Conservation (phyloP, 2,329 filamentous ascomycete species). For the Didymella exigua region DNA sequence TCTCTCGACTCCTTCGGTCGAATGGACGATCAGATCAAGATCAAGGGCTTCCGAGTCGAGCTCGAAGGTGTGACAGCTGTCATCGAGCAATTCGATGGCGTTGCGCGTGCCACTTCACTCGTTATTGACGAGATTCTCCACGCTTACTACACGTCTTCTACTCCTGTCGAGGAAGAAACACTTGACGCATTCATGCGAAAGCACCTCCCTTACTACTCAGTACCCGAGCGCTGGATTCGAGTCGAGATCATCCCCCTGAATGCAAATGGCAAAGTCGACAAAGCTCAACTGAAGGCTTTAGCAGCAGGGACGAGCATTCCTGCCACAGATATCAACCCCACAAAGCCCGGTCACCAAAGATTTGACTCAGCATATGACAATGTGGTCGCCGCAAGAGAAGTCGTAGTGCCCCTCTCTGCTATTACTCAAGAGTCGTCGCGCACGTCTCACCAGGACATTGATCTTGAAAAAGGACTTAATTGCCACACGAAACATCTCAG, state of each 20-base stretch:
- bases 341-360: slow-evolving; percentile 3
- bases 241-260: slow-evolving; percentile 57
- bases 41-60: slow-evolving; percentile 66
- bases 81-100: slow-evolving; percentile 50
- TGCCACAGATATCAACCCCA: slow-evolving; percentile 1
- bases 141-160: slow-evolving; percentile 57
- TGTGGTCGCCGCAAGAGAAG: slow-evolving; percentile 12
- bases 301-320: slow-evolving; percentile 5
- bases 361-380: slow-evolving; percentile 13
- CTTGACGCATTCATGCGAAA: slow-evolving; percentile 52
- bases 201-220: slow-evolving; percentile 61
- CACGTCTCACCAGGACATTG: not conserved
- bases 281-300: slow-evolving; percentile 51
- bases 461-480: slow-evolving; percentile 20
- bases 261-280: slow-evolving; percentile 63
- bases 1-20: slow-evolving; percentile 62
- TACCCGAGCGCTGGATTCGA: slow-evolving; percentile 55
- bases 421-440: not conserved
- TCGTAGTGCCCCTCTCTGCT: slow-evolving; percentile 6
- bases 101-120: slow-evolving; percentile 57
- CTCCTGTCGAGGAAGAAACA: slow-evolving; percentile 29
- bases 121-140: slow-evolving; percentile 57
- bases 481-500: slow-evolving; percentile 18
- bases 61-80: slow-evolving; percentile 60
- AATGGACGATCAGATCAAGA: slow-evolving; percentile 66